phyloP scores from a whole-genome alignment of 441 rosid species.

The Jatropha multifida region DNA sequence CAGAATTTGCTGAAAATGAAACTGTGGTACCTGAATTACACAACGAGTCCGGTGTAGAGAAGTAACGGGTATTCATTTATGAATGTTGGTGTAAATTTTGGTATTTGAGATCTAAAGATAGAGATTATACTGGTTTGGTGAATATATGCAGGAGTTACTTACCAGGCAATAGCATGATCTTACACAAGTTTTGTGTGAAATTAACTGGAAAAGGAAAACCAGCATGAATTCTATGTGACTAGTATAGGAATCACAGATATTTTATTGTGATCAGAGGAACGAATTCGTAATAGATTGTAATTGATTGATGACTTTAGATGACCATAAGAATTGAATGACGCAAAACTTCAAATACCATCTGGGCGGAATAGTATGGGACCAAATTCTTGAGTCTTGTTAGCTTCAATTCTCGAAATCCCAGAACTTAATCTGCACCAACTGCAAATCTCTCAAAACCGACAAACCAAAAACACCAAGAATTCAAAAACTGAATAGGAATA shows the following conservation, averaged over 20 bases:
- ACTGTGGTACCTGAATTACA: constrained; percentile 41
- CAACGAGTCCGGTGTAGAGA: constrained; percentile 43
- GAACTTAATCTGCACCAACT: neutral
- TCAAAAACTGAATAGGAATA: constrained; percentile 6
- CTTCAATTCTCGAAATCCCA: constrained; percentile 15
- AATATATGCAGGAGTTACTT: neutral
- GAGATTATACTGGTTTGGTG: neutral
- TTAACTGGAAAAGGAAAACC: constrained; percentile 8
- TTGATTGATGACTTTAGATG: constrained; percentile 18
- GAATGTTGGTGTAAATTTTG: constrained; percentile 2
- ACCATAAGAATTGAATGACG: constrained; percentile 42
- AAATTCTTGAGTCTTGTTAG: constrained; percentile 8
- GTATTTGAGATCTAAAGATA: constrained; percentile 4
- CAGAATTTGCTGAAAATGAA: constrained; percentile 49
- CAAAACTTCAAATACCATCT: constrained; percentile 39
- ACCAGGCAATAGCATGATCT: constrained; percentile 11
- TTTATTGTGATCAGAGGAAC: constrained; percentile 4
- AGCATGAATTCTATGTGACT: constrained; percentile 29
- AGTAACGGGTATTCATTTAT: constrained; percentile 58
- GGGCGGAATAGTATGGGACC: constrained; percentile 6
- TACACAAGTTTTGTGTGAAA: neutral
- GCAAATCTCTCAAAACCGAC: constrained; percentile 13
- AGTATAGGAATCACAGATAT: constrained; percentile 15
- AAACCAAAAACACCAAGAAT: constrained; percentile 10
- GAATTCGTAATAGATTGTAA: neutral